Conservation (phyloP, 805 yeast species). For the Saturnispora sanitii region DNA sequence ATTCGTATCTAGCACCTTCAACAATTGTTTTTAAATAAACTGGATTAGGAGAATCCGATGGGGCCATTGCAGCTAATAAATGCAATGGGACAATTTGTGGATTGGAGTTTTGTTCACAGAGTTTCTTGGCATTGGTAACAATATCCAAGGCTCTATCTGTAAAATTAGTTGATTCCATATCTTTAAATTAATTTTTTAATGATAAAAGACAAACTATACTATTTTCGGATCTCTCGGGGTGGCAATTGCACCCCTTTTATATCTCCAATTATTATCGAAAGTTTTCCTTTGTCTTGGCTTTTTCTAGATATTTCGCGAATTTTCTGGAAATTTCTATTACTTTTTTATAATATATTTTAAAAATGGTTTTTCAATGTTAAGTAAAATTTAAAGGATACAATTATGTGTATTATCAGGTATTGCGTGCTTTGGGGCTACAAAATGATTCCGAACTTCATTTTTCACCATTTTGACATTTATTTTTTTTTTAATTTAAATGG, state of each 20-base stretch:
- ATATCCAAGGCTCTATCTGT: constrained; percentile 89
- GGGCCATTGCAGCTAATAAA: constrained; percentile 82
- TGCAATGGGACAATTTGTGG: constrained; percentile 83
- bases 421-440: neutral
- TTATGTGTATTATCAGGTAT: neutral
- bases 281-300: neutral
- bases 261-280: neutral
- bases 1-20: constrained; percentile 83
- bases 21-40: constrained; percentile 71
- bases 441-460: neutral
- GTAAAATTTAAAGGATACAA: neutral
- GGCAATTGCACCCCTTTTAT: neutral
- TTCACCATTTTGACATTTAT: neutral
- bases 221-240: neutral
- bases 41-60: constrained; percentile 40
- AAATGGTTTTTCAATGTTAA: neutral
- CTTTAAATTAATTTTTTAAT: neutral
- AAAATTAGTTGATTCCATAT: constrained; percentile 64
- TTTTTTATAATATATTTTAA: neutral
- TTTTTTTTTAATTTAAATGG: neutral
- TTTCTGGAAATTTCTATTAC: neutral
- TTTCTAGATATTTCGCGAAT: constrained; percentile 1
- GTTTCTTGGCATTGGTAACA: constrained; percentile 65
- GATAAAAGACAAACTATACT: neutral
- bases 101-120: constrained; percentile 80